These are phyloP conservation scores for Populus davidiana DNA, from an alignment of 345 rosid genomes.

Conservation along the genomic window DNA sequence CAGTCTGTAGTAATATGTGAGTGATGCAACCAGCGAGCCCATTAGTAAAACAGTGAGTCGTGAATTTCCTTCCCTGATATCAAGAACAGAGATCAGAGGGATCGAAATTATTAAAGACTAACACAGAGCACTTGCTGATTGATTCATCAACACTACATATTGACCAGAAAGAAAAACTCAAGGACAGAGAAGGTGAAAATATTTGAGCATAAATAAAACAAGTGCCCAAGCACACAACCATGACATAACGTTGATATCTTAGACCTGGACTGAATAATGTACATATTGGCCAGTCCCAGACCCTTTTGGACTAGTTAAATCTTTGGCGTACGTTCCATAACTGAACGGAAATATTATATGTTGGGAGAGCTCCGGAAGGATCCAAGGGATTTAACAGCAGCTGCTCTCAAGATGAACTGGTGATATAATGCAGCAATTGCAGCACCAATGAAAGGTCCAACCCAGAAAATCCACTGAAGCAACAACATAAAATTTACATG, in stretches of 20 bases:
- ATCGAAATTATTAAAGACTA: too few species aligned
- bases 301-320: background rate
- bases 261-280: background rate
- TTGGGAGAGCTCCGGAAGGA: slow-evolving; percentile 39
- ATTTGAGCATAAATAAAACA: slow-evolving; percentile 6
- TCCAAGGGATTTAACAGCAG: slow-evolving; percentile 36
- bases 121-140: too few species aligned
- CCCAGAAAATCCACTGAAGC: slow-evolving; percentile 54
- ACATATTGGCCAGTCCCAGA: background rate
- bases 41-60: too few species aligned
- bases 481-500: background rate
- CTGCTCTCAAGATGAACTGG: slow-evolving; percentile 39
- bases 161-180: background rate
- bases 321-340: background rate
- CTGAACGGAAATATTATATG: slow-evolving; percentile 4
- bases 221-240: background rate
- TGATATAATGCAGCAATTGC: slow-evolving; percentile 42
- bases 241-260: background rate
- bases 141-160: too few species aligned
- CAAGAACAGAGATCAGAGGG: too few species aligned
- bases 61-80: too few species aligned
- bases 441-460: slow-evolving; percentile 46
- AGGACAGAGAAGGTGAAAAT: background rate
- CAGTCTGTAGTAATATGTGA: too few species aligned
- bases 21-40: too few species aligned